Evolutionary conservation across 208 protist genomes (phyloP), one percentile per base, ranked within the genome.

Genomic region (Strigomonas culicis): DNA sequence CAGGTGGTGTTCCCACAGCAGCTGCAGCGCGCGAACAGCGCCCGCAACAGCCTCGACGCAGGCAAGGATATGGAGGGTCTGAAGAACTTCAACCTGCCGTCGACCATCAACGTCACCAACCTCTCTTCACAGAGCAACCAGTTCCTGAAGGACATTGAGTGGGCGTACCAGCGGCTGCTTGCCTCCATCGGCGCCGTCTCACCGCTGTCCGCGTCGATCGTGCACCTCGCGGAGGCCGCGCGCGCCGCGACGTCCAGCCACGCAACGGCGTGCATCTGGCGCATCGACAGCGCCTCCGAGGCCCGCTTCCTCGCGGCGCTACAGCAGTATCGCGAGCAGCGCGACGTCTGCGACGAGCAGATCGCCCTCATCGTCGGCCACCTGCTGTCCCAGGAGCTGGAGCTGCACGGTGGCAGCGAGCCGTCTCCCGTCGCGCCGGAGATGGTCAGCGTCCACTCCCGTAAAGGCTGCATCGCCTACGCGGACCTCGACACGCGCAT

Each of bases 321-420:
- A 11, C 41, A 68, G 1, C 61, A 69, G n/a, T 95, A 95, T 59
- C 55, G 70, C 17, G 58, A 47, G 25, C 63, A 72, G 30, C 66
- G 86, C 6, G 57, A 67, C 17, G 68, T 63, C 44, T 82, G 81
- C 65, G 88, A 95, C 30, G 85, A 92, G 22, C 72, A 83, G 36
- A 74, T 95, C 21, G 88, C 85, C 24, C 53, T 79, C 4, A 50
- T 89, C 34, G 81, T 88, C 27, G 81, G 78, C 21, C 79, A 80
- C 44, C 61, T 90, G 53, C 72, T 94, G n/a, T 74, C 82, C 50
- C 81, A 57, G 27, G 76, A 80, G 46, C 80, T 83, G 49, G 68
- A 84, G 55, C 74, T 60, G 47, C 79, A 10, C 17, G 61, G 27
- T 17, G 55, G 32, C 28, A 51, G 30, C 1, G 32, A 46, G 22